Base-by-base conservation (phyloP, 257 asterid genomes). In the Misopates orontium region DNA sequence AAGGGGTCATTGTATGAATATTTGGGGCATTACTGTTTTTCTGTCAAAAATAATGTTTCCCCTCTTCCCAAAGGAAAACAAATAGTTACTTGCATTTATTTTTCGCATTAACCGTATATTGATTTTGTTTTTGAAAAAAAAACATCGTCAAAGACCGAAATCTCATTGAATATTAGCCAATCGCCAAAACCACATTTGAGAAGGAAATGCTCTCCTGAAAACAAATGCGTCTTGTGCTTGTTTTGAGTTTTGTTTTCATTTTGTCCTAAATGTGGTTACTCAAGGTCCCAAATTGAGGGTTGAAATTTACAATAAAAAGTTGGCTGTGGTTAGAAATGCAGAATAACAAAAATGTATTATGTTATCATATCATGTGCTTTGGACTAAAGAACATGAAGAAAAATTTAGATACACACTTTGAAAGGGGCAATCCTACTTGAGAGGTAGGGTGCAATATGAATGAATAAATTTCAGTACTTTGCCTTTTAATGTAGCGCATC, bases 401-500 rank as follows among this genome's bases (percentile, higher is more conserved):
- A 41, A 55, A 62, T 9, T 47, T 18, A n/a, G 36, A 39, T 20
- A 6, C 25, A 21, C 18, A 10, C 39, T 20, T 58, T 68, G 45
- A 45, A 24, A 7, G 41, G 60, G 49, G 66, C 47, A 47, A 16
- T 47, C 17, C 60, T 48, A n/a, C 51, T 45, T 45, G 15, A 13
- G 18, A 45, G 15, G 18, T 45, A 13, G 18, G 51, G 18, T 45
- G 17, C 8, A n/a, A 13, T n/a, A 14, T 10, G 49, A 32, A 19
- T 64, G 36, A 67, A 23, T 56, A 68, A 62, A 36, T 41, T 52
- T 18, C 41, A 22, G 55, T 61, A 39, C 19, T 19, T 24, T 17
- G 69, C 60, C 49, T 64, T 53, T 54, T 60, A 49, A 20, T 67
- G 15, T 55, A 53, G 36, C 60, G 18, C 54, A 0, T 73, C 41